A percentile compares a stretch with the other conserved stretches of the same genome.
Evolutionary conservation across 2,329 filamentous ascomycete species (phyloP).

Genomic region (Ophiostoma ulmi): DNA sequence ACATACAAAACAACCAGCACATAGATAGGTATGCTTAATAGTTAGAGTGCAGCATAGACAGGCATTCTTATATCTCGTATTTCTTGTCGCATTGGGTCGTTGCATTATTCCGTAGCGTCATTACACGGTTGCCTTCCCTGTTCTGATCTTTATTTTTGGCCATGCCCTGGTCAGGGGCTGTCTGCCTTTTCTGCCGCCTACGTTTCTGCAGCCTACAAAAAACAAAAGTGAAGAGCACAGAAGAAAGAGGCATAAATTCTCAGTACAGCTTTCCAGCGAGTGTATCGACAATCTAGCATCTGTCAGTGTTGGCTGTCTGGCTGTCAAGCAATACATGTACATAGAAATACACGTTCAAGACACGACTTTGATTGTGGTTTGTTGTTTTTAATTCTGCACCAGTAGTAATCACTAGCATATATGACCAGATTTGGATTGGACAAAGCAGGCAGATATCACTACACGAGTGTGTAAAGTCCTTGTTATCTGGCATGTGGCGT

Average conservation of each 20-base stretch:
- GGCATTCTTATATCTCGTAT: background rate
- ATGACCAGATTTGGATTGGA: background rate
- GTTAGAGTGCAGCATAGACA: background rate
- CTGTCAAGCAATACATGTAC: background rate
- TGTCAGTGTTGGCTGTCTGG: background rate
- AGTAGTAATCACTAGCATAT: background rate
- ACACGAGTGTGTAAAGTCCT: background rate
- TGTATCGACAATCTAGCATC: background rate
- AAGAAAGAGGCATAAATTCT: background rate
- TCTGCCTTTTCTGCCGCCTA: background rate
- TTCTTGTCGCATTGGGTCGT: background rate
- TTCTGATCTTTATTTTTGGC: conserved; percentile 2
- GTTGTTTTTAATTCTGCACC: background rate
- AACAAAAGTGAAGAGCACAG: too few species aligned
- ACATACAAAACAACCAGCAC: background rate
- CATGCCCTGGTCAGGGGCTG: background rate
- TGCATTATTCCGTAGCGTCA: background rate
- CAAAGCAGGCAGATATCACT: background rate
- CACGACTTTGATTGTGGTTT: background rate
- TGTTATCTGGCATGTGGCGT: background rate
- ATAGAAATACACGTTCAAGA: background rate
- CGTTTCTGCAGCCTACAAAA: background rate
- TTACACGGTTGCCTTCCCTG: background rate
- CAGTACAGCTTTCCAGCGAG: background rate
- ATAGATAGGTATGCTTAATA: background rate